Evolutionary conservation across 352 stramenopile genomes (phyloP).

Genomic region (Phytophthora quininea): DNA sequence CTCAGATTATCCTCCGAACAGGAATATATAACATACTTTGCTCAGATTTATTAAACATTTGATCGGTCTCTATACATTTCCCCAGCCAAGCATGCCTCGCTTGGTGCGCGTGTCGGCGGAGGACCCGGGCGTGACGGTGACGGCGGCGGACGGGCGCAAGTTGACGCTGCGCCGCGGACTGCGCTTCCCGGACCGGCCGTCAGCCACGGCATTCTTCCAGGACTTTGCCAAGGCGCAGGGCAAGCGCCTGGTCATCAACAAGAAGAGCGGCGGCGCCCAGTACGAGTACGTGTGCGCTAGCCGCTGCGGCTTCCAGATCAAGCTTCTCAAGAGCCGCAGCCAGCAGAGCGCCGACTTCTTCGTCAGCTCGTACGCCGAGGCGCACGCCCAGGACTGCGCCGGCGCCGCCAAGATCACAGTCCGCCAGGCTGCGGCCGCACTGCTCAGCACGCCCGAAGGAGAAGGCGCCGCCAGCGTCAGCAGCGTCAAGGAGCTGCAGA

Average conservation of each 20-base stretch:
- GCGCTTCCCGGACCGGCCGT: slow-evolving; percentile 34
- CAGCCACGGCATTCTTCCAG: slow-evolving; percentile 42
- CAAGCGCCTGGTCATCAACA: slow-evolving; percentile 46
- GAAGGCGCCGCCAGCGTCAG: slow-evolving; percentile 18
- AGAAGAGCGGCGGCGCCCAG: slow-evolving; percentile 41
- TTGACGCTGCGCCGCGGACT: slow-evolving; percentile 35
- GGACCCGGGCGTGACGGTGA: slow-evolving; percentile 37
- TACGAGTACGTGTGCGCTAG: slow-evolving; percentile 47
- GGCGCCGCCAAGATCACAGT: slow-evolving; percentile 39
- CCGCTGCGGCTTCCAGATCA: slow-evolving; percentile 38
- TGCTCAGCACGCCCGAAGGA: slow-evolving; percentile 12
- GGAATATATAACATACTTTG: no score
- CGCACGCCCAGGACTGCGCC: slow-evolving; percentile 28
- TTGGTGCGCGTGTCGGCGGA: slow-evolving; percentile 38
- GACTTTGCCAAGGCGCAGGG: slow-evolving; percentile 48
- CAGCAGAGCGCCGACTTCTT: slow-evolving; percentile 45
- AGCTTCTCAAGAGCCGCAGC: slow-evolving; percentile 47
- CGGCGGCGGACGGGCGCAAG: slow-evolving; percentile 19
- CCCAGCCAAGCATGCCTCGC: slow-evolving; percentile 25
- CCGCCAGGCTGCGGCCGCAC: slow-evolving; percentile 32
- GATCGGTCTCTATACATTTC: no score
- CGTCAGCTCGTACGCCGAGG: slow-evolving; percentile 37
- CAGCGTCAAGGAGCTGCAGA: slow-evolving; percentile 40
- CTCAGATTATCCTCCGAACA: no score
- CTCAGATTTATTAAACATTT: no score